Evolutionary conservation across 345 rosid genomes (phyloP).

Genomic region (Viola odorata): DNA sequence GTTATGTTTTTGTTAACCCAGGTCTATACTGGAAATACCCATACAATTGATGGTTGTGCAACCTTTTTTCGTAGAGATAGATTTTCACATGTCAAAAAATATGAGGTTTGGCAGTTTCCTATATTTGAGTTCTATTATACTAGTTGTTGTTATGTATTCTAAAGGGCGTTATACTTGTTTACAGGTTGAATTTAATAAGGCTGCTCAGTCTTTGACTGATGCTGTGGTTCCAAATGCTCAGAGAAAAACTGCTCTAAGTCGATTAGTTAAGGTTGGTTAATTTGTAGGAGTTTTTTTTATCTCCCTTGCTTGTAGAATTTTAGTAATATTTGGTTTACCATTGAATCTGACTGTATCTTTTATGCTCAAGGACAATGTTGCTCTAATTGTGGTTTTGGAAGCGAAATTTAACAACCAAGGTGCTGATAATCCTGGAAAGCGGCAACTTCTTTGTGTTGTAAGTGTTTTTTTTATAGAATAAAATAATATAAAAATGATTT

Average conservation of each 20-base stretch:
- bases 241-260: conserved; percentile 78
- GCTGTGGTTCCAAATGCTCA: conserved; percentile 74
- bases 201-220: conserved; percentile 97
- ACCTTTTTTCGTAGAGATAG: conserved; percentile 91
- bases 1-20: conserved; percentile 20
- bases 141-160: conserved; percentile 11
- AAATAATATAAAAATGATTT: neutral
- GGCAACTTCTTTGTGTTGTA: conserved; percentile 95
- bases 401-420: conserved; percentile 88
- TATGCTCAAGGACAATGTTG: conserved; percentile 71
- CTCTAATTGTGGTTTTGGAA: conserved; percentile 83
- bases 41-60: conserved; percentile 86
- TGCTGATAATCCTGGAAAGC: conserved; percentile 74
- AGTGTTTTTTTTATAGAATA: conserved; percentile 18
- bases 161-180: conserved; percentile 9
- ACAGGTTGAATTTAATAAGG: conserved; percentile 98
- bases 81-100: conserved; percentile 96
- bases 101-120: conserved; percentile 55
- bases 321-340: neutral
- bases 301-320: neutral
- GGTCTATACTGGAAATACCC: conserved; percentile 64
- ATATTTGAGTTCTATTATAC: neutral
- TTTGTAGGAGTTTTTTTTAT: neutral
- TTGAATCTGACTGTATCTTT: conserved; percentile 16
- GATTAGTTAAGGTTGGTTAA: conserved; percentile 71